These are phyloP conservation scores for Kalmusia sp. DNA, from an alignment of 2,329 filamentous ascomycete genomes.

Conservation along the genomic window DNA sequence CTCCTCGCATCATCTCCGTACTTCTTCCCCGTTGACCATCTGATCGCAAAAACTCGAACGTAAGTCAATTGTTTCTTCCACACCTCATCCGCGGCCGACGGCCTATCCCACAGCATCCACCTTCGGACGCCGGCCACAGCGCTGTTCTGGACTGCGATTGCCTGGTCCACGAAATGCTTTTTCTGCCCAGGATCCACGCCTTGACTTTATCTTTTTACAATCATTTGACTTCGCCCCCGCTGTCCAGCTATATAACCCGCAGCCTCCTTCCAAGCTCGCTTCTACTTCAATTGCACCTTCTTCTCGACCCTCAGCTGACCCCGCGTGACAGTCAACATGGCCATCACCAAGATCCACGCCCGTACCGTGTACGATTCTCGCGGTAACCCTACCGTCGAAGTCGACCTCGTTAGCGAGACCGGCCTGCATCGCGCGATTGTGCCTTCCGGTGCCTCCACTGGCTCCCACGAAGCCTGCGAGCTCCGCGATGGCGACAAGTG, in stretches of 20 bases:
- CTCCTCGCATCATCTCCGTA: constrained; percentile 30
- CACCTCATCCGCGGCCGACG: constrained; percentile 46
- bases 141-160: constrained; percentile 25
- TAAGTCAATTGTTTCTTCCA: constrained; percentile 40
- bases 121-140: constrained; percentile 25
- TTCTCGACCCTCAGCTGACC: constrained; percentile 15
- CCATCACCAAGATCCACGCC: constrained; percentile 64
- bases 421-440: constrained; percentile 98
- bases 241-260: constrained; percentile 30
- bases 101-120: constrained; percentile 27
- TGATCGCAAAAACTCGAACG: constrained; percentile 31
- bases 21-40: constrained; percentile 21
- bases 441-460: constrained; percentile 91
- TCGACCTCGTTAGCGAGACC: constrained; percentile 94
- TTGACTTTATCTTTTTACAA: constrained; percentile 23
- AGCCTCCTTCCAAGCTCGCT: constrained; percentile 14
- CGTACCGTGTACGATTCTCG: constrained; percentile 97
- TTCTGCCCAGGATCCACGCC: constrained; percentile 20
- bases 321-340: constrained; percentile 68
- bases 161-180: constrained; percentile 39
- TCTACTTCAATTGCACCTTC: constrained; percentile 33
- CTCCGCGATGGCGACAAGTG: constrained; percentile 61
- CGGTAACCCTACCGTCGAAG: constrained; percentile 97
- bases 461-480: constrained; percentile 61
- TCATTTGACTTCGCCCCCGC: constrained; percentile 23